Evolutionary conservation across 2,329 filamentous ascomycete species (phyloP).

Genomic region (Metarhizium anisopliae): DNA sequence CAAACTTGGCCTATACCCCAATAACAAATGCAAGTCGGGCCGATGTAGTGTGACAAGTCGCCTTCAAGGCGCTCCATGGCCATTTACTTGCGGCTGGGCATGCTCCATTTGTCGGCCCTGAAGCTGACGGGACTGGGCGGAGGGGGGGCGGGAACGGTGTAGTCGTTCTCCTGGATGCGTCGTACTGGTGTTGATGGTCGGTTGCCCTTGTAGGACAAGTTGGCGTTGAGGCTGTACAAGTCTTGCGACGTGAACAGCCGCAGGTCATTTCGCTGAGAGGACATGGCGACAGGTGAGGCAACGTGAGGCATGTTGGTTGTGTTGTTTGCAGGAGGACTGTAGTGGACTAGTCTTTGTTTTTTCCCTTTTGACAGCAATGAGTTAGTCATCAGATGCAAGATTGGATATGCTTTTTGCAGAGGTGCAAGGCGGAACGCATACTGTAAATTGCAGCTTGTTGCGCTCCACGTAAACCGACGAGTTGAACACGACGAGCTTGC

Average conservation of each 20-base stretch:
- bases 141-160: constrained; percentile 55
- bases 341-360: background rate
- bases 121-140: constrained; percentile 57
- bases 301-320: constrained; percentile 23
- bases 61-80: constrained; percentile 1
- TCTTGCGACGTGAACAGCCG: constrained; percentile 38
- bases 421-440: background rate
- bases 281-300: constrained; percentile 37
- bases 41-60: background rate
- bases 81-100: background rate
- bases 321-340: background rate
- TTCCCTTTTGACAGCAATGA: background rate
- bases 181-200: constrained; percentile 38
- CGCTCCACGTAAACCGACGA: background rate
- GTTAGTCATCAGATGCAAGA: background rate
- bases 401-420: no score
- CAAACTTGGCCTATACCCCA: background rate
- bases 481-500: constrained; percentile 10
- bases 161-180: constrained; percentile 48
- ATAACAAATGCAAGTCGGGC: background rate
- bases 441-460: background rate
- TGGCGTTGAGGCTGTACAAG: constrained; percentile 43
- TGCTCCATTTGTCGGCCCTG: constrained; percentile 30
- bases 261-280: constrained; percentile 34
- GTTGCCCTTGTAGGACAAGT: constrained; percentile 34